These are phyloP conservation scores for Chenopodium album DNA, from an alignment of 148 eudicot genomes.

Conservation along the genomic window DNA sequence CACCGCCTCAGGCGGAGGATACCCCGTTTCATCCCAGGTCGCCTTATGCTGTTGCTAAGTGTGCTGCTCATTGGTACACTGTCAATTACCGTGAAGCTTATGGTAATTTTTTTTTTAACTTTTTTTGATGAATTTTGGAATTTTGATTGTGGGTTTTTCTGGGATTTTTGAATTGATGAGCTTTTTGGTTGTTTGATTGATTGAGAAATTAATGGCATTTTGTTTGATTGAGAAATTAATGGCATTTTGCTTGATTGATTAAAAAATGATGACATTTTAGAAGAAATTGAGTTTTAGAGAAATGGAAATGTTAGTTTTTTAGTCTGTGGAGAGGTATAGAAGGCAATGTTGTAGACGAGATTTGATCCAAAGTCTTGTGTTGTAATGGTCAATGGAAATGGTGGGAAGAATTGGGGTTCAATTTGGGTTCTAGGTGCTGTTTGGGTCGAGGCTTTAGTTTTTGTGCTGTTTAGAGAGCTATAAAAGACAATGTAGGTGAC, in stretches of 20 bases:
- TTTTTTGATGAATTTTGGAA: not conserved
- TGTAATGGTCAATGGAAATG: no score
- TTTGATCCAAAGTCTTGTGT: no score
- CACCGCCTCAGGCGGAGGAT: slow-evolving; percentile 74
- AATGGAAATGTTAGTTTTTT: no score
- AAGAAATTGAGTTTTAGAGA: not conserved
- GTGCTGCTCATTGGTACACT: slow-evolving; percentile 95
- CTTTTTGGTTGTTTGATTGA: not conserved
- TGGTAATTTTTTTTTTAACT: slow-evolving; percentile 28
- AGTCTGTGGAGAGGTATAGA: no score
- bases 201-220: no score
- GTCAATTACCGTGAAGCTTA: slow-evolving; percentile 97
- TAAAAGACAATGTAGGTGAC: no score
- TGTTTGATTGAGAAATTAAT: not conserved
- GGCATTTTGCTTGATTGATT: not conserved
- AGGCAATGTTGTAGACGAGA: no score
- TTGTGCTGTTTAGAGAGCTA: not conserved
- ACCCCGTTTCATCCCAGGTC: slow-evolving; percentile 93
- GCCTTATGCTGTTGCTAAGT: slow-evolving; percentile 84
- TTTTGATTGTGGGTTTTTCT: not conserved
- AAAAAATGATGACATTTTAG: no score
- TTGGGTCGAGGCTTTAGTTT: no score
- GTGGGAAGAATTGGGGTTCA: no score
- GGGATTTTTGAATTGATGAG: not conserved
- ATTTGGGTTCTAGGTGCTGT: no score